Evolutionary conservation across 176 grass and related monocot species (phyloP).

Genomic region (Puccinellia tenuiflora): DNA sequence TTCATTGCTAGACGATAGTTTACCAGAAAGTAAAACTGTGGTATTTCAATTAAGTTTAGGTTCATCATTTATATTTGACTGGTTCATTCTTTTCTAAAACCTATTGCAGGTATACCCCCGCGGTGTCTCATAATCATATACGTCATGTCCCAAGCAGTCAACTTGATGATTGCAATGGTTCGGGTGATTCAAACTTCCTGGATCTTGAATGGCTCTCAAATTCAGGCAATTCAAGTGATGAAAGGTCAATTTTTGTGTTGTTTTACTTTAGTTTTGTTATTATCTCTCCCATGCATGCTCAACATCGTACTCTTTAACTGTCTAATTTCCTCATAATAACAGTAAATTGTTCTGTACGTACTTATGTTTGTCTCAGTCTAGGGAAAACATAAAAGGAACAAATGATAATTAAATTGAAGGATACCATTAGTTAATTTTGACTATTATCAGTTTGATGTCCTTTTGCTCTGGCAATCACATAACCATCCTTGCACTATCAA

Average conservation of each 20-base stretch:
- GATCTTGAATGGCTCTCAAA: constrained; percentile 44
- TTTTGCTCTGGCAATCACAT: constrained; percentile 1
- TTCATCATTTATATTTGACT: constrained; percentile 2
- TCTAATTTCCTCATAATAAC: not conserved
- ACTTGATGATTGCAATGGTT: constrained; percentile 10
- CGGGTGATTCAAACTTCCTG: constrained; percentile 50
- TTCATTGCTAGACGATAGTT: not conserved
- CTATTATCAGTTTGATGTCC: not conserved
- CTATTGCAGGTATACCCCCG: constrained; percentile 36
- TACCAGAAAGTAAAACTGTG: not conserved
- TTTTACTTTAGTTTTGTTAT: not conserved
- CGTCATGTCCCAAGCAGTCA: not conserved
- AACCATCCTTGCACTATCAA: not conserved
- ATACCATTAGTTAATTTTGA: not conserved
- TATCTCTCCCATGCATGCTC: constrained; percentile 3
- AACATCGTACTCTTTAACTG: not conserved
- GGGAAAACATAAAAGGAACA: not conserved
- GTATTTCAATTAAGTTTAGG: not conserved
- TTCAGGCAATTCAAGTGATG: constrained; percentile 46
- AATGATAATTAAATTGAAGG: not conserved
- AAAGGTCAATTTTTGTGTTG: constrained; percentile 21
- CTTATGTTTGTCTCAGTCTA: not conserved
- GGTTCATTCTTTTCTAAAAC: constrained; percentile 4
- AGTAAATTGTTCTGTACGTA: not conserved
- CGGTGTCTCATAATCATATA: not conserved